A percentile compares a stretch with the other conserved stretches of the same genome.
phyloP scores from a whole-genome alignment of 108 stramenopile species.

The Discostella stelligeroides region DNA sequence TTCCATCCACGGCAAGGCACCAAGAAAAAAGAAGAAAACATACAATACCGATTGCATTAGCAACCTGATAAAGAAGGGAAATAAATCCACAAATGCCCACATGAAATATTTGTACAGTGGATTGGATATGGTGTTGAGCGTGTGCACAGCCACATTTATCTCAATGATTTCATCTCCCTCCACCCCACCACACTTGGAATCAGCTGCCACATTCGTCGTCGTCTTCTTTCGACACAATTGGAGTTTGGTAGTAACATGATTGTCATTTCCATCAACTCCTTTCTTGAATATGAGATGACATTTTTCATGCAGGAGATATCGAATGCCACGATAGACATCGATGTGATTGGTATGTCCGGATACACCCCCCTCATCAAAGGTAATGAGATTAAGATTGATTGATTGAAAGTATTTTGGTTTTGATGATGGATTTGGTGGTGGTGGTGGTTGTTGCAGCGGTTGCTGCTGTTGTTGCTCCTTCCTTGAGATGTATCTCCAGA shows the following conservation, averaged over 20 bases:
- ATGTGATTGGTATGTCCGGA: slow-evolving; percentile 86
- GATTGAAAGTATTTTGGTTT: slow-evolving; percentile 27
- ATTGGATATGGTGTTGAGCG: slow-evolving; percentile 43
- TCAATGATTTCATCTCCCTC: slow-evolving; percentile 3
- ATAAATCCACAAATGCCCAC: slow-evolving; percentile 41
- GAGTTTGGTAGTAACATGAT: neutral
- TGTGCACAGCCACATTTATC: slow-evolving; percentile 17
- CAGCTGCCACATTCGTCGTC: too few relatives aligned
- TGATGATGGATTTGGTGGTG: slow-evolving; percentile 5
- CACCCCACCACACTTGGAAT: slow-evolving; percentile 2
- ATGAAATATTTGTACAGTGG: slow-evolving; percentile 48
- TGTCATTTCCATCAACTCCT: neutral
- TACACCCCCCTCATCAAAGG: slow-evolving; percentile 77
- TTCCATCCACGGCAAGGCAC: slow-evolving; percentile 32
- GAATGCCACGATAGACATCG: slow-evolving; percentile 68
- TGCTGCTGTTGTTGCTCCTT: too few relatives aligned
- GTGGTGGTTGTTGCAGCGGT: neutral
- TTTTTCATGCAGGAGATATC: slow-evolving; percentile 39
- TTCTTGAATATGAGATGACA: slow-evolving; percentile 6
- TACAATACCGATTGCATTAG: slow-evolving; percentile 49
- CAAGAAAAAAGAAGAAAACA: slow-evolving; percentile 46
- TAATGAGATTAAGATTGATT: slow-evolving; percentile 51
- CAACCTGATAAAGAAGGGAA: slow-evolving; percentile 42
- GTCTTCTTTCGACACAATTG: neutral
- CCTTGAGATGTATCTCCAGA: neutral